Conservation (phyloP, 768 basidiomycete genomes). For the Rhodotorula taiwanensis region DNA sequence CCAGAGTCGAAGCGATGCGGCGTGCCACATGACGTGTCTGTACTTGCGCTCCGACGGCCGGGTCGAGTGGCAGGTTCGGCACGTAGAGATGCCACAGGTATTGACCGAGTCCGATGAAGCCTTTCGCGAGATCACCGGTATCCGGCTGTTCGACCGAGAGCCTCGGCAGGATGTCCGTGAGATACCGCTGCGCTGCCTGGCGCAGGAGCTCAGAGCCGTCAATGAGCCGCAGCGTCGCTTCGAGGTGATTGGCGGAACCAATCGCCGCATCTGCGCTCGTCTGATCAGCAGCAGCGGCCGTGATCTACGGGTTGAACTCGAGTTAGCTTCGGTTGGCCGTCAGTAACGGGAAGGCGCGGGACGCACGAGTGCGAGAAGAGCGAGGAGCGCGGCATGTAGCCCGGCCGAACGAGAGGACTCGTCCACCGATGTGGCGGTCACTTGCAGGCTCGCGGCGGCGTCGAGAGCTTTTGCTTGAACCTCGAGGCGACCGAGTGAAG, state of each 20-base stretch:
- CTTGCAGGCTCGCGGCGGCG: constrained; percentile 21
- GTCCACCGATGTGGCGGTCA: constrained; percentile 7
- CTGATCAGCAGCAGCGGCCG: not conserved
- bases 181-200: constrained; percentile 14
- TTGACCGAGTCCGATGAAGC: constrained; percentile 34
- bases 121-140: not conserved
- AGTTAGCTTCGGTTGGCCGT: too few species aligned
- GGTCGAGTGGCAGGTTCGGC: constrained; percentile 80
- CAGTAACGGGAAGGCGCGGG: too few species aligned
- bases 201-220: constrained; percentile 59
- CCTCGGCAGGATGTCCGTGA: constrained; percentile 34
- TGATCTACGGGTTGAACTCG: too few species aligned
- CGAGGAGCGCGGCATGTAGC: constrained; percentile 3
- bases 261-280: not conserved
- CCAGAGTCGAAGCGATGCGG: constrained; percentile 46
- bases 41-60: constrained; percentile 57
- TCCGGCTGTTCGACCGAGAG: not conserved
- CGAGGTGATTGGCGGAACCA: too few species aligned
- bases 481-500: constrained; percentile 26
- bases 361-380: constrained; percentile 25
- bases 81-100: constrained; percentile 65
- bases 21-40: constrained; percentile 27
- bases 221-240: too few species aligned
- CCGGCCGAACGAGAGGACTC: not conserved
- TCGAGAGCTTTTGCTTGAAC: constrained; percentile 16